These are phyloP conservation scores for Stephania yunnanensis DNA, from an alignment of 164 flowering plant genomes.

Conservation along the genomic window DNA sequence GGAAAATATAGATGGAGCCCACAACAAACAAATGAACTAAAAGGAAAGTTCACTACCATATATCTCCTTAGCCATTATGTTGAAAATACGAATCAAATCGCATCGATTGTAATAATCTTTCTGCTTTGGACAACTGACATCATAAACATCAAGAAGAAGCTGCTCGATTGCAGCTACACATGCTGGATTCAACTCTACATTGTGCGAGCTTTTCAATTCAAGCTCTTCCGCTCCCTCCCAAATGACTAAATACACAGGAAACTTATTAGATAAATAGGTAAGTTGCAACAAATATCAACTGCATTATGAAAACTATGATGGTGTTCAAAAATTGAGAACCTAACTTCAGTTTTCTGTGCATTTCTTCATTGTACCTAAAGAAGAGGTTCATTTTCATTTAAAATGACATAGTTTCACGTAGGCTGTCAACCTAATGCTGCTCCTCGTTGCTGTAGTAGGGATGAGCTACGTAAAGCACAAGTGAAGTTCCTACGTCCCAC, in stretches of 20 bases:
- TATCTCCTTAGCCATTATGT: conserved; percentile 45
- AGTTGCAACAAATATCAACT: not conserved
- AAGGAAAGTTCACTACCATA: conserved; percentile 32
- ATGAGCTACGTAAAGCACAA: no score
- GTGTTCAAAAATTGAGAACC: no score
- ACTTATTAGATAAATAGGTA: not conserved
- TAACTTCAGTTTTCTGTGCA: no score
- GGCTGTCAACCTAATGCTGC: no score
- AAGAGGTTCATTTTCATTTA: no score
- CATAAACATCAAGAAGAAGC: conserved; percentile 37
- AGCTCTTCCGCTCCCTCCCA: conserved; percentile 29
- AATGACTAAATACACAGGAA: conserved; percentile 26
- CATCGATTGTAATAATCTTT: conserved; percentile 39
- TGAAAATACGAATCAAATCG: conserved; percentile 46
- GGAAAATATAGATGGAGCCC: not conserved
- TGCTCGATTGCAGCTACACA: conserved; percentile 25
- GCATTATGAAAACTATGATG: not conserved
- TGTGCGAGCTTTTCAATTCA: conserved; percentile 26
- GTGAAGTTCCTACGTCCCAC: no score
- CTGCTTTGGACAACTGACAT: conserved; percentile 33
- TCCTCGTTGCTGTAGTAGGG: no score
- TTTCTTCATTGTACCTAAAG: no score
- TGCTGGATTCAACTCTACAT: conserved; percentile 17
- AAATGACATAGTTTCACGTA: no score
- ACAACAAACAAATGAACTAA: not conserved